Evolutionary conservation across 495 filamentous ascomycete genomes (phyloP), one percentile per base, ranked within the genome.

Genomic region (Mytilinidion resinicola): DNA sequence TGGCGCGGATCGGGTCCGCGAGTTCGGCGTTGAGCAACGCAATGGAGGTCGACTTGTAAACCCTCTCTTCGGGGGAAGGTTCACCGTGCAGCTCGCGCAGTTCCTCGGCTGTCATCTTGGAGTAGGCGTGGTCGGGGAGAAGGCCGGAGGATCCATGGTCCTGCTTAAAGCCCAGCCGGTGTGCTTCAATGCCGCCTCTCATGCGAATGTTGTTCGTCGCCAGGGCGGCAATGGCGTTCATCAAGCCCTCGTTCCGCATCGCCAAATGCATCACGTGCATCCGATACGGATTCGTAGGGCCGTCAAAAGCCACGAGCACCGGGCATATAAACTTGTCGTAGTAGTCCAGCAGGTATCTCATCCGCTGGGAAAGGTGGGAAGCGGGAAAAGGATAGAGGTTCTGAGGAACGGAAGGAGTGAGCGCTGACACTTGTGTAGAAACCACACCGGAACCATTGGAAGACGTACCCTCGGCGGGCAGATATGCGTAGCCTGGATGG

Each of bases 301-400:
- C 84, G 67, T 97, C 92, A 72, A 96, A 93, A 47, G 90, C 86
- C 14, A 96, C 90, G 64, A 96, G 87, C 59, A 89, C 86, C 0
- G 89, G 88, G 59, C 91, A 93, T 71, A 97, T 90, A 61, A 87
- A 85, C 66, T 91, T 92, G 55, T 91, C 85, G 71, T 93, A 90
- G 68, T 87, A 88, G 61, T 87, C 81, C 70, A 89, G 80, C 68
- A 86, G 73, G 59, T 78, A 82, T 64, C 77, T 77, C 39, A 84
- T 73, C 30, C 82, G 78, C 9, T 79, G 82, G 5, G 82, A 67
- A 55, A 73, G 64, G 53, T 66, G 67, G 25, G 53, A 53, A 57
- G 52, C 65, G 55, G 42, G 37, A 21, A 48, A 59, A 50, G 54
- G 34, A 36, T 57, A 38, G 9, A 57, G 57, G 56, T 39, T 69